A percentile compares a stretch with the other conserved stretches of the same genome.
Conservation (phyloP, 176 grass and related monocot genomes). For the Dactylis glomerata region DNA sequence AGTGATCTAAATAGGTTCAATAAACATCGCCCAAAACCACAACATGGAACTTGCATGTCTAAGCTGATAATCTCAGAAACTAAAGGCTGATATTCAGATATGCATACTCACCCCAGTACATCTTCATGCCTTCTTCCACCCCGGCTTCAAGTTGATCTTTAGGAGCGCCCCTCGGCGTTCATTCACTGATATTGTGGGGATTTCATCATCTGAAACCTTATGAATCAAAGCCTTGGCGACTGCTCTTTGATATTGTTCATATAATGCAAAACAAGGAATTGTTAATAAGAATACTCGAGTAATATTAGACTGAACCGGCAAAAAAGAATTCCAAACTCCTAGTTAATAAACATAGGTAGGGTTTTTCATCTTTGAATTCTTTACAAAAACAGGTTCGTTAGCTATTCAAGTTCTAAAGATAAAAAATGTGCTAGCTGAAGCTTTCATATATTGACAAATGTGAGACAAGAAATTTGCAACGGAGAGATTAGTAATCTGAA, state of each 20-base stretch:
- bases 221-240: constrained; percentile 90
- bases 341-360: not conserved
- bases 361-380: not conserved
- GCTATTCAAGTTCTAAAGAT: not conserved
- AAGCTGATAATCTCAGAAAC: too few species aligned
- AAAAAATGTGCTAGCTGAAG: not conserved
- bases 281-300: not conserved
- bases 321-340: not conserved
- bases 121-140: too few species aligned
- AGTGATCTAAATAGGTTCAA: too few species aligned
- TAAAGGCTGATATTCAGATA: too few species aligned
- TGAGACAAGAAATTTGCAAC: too few species aligned
- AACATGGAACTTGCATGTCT: too few species aligned
- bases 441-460: not conserved
- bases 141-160: too few species aligned
- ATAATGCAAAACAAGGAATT: constrained; percentile 32
- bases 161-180: too few species aligned
- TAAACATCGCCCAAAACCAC: too few species aligned
- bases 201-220: constrained; percentile 71
- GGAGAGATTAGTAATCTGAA: not conserved
- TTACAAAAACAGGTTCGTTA: constrained; percentile 10
- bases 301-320: not conserved
- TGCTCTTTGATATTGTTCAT: constrained; percentile 88
- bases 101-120: too few species aligned
- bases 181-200: too few species aligned